Evolutionary conservation across 345 rosid species (phyloP).

Genomic region (Iberis pinnata): DNA sequence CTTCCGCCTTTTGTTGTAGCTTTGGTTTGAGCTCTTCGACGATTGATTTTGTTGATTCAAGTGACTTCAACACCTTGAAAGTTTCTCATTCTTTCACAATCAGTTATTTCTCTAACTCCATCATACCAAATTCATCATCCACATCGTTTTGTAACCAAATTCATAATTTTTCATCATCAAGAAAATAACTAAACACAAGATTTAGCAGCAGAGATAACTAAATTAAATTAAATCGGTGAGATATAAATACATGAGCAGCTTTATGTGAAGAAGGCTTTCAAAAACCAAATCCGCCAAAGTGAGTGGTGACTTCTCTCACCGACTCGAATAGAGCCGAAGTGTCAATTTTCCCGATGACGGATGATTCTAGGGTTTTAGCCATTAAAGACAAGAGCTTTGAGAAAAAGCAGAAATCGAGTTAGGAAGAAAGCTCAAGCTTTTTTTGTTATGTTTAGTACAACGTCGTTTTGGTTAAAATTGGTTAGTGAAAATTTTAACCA

Average conservation of each 20-base stretch:
- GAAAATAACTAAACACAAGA: conserved; percentile 3
- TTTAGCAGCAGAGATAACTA: not conserved
- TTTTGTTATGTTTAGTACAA: no score
- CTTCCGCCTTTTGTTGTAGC: conserved; percentile 21
- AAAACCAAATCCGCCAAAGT: conserved; percentile 83
- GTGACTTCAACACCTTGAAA: conserved; percentile 60
- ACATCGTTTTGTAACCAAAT: conserved; percentile 7
- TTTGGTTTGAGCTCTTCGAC: conserved; percentile 65
- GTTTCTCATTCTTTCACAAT: conserved; percentile 71
- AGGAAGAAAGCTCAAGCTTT: no score
- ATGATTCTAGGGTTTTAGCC: conserved; percentile 31
- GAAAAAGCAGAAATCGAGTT: no score
- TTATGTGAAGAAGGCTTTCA: conserved; percentile 71
- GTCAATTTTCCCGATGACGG: conserved; percentile 53
- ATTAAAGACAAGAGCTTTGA: conserved; percentile 13
- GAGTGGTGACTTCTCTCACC: conserved; percentile 75
- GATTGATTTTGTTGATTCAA: conserved; percentile 53
- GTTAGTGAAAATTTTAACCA: no score
- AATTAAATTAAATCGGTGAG: no score
- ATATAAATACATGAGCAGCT: conserved; percentile 26
- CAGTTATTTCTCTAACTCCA: conserved; percentile 68
- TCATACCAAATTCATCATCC: conserved; percentile 37
- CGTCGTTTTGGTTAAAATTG: no score
- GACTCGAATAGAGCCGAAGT: conserved; percentile 95
- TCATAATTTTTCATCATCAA: conserved; percentile 9